phyloP scores from a whole-genome alignment of 108 stramenopile genomes.

The Cylindrotheca fusiformis region DNA sequence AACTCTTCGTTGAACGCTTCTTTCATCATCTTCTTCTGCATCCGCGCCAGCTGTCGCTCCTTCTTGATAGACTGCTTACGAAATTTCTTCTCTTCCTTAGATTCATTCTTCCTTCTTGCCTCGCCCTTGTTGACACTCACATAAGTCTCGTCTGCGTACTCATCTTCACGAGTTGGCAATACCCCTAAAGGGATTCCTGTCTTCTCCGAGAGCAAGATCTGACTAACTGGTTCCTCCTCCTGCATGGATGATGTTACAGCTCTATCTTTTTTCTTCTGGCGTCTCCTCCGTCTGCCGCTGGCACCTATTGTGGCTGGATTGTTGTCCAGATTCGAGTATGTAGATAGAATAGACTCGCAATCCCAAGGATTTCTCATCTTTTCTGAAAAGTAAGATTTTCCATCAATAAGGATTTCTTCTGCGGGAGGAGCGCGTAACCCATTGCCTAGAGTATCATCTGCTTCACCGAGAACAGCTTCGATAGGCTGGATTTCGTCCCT shows the following conservation, averaged over 20 bases:
- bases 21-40: conserved; percentile 91
- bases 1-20: conserved; percentile 86
- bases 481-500: conserved; percentile 38
- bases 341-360: conserved; percentile 94
- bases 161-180: conserved; percentile 39
- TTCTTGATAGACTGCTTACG: conserved; percentile 84
- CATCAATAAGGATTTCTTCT: conserved; percentile 85
- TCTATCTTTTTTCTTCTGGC: conserved; percentile 47
- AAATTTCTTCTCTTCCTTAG: conserved; percentile 76
- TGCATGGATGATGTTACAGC: too few species aligned
- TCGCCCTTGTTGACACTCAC: conserved; percentile 85
- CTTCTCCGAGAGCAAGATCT: conserved; percentile 84
- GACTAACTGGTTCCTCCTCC: conserved; percentile 32
- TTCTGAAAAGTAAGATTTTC: conserved; percentile 80
- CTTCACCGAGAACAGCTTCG: conserved; percentile 66
- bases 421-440: conserved; percentile 68
- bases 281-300: conserved; percentile 31
- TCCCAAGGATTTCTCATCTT: conserved; percentile 90
- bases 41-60: conserved; percentile 80
- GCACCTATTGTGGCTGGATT: conserved; percentile 84
- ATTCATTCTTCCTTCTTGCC: conserved; percentile 74
- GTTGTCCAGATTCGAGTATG: conserved; percentile 96
- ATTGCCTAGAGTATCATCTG: conserved; percentile 63
- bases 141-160: conserved; percentile 41
- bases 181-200: conserved; percentile 89